A percentile compares a stretch with the other conserved stretches of the same genome.
These are phyloP conservation scores for Persicaria maculosa DNA, from an alignment of 148 eudicot genomes.

Conservation along the genomic window DNA sequence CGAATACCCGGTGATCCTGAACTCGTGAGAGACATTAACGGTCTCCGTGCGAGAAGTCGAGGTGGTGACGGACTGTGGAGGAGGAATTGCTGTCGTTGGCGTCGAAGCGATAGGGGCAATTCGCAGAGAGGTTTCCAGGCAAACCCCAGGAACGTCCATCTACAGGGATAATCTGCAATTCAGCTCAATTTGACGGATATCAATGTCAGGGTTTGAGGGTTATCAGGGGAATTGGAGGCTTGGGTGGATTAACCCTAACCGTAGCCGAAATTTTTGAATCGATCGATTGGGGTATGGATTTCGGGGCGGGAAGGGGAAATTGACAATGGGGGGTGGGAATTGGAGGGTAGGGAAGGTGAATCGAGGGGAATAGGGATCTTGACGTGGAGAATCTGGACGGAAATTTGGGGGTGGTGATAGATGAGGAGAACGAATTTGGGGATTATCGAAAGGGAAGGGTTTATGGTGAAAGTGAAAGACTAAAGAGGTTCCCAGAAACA, in stretches of 20 bases:
- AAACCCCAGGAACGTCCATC: conserved; percentile 38
- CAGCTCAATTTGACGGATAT: neutral
- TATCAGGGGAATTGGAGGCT: neutral
- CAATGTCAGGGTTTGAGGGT: neutral
- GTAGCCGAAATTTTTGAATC: neutral
- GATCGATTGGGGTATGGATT: neutral
- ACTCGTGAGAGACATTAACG: conserved; percentile 39
- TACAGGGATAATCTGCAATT: neutral
- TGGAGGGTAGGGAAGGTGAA: conserved; percentile 5
- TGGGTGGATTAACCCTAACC: neutral
- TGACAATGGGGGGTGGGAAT: neutral
- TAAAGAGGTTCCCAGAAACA: neutral
- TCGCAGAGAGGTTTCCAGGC: conserved; percentile 18
- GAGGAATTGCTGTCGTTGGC: neutral
- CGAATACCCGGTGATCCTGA: conserved; percentile 37
- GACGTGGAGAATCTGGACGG: neutral
- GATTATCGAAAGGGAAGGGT: neutral
- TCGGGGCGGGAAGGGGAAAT: neutral
- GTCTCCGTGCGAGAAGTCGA: conserved; percentile 40
- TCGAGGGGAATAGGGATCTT: neutral
- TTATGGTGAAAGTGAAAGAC: conserved; percentile 3
- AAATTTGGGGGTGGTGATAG: neutral
- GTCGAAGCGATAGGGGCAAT: conserved; percentile 10
- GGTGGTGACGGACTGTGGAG: conserved; percentile 12
- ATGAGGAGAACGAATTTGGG: neutral